A percentile compares a stretch with the other conserved stretches of the same genome.
phyloP scores from a whole-genome alignment of 345 rosid species.

The Eucalyptus tenuipes region DNA sequence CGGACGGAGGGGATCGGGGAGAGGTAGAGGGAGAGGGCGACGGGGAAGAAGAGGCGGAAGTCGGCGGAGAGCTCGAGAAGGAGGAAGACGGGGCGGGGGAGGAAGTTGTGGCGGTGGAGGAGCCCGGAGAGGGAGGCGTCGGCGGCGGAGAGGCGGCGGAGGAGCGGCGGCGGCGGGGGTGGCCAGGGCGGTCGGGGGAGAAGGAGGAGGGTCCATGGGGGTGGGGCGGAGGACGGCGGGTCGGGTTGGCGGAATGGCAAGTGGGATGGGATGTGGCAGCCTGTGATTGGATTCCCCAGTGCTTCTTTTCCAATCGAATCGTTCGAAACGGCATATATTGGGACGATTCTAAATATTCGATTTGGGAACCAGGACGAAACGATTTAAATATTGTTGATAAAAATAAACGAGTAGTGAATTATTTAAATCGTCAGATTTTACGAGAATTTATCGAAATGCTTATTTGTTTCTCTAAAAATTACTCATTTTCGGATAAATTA shows the following conservation, averaged over 20 bases:
- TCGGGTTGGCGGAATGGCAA: neutral
- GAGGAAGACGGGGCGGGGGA: conserved; percentile 40
- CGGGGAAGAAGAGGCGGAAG: conserved; percentile 72
- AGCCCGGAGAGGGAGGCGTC: conserved; percentile 42
- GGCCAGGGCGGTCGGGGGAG: neutral
- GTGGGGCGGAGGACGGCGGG: neutral
- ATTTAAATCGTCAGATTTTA: neutral
- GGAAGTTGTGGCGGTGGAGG: conserved; percentile 38
- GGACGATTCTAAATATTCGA: neutral
- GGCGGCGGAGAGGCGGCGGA: conserved; percentile 16
- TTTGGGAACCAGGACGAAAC: neutral
- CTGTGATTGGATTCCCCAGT: neutral
- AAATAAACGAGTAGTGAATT: accelerated
- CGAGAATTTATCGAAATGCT: neutral
- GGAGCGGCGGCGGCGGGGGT: neutral
- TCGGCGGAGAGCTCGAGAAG: conserved; percentile 74
- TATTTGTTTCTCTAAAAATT: neutral
- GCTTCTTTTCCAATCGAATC: neutral
- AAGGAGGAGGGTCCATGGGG: neutral
- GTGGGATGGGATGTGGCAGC: neutral
- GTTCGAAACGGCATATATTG: neutral
- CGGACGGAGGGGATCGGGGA: conserved; percentile 19
- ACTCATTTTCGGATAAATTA: neutral
- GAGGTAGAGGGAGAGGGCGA: conserved; percentile 48
- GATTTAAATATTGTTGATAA: neutral